Evolutionary conservation across 371 early-diverging fungal genomes (phyloP), one percentile per base, ranked within the genome.

Genomic region (Fennellomyces sp.): DNA sequence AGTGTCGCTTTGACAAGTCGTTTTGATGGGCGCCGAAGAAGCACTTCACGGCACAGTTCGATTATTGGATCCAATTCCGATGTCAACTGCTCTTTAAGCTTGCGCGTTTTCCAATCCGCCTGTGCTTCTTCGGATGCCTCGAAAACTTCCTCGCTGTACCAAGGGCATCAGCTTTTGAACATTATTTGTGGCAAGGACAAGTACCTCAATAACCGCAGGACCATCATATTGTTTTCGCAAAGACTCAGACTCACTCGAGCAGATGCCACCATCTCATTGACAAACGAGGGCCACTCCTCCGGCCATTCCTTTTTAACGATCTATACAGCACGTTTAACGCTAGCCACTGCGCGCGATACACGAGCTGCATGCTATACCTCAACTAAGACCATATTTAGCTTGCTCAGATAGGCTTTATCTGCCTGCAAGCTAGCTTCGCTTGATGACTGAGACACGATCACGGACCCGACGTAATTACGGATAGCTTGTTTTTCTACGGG

Each of bases 231-330:
- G 84, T 99, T 99, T 66, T 93, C 95, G 70, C 98, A 97, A 5
- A 98, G 76, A 0, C 88, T 78, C 19, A 95, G 82, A 63, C 88
- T 92, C 1, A 89, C 87, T 60, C 89, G 86, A 69, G 93, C 91
- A 11, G 94, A 89, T 17, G 68, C 76, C 12, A 99, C 93, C 56
- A 99, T 87, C 66, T 99, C 99, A 4, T 91, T 85, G 58, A 99
- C 94, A 69, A 99, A 97, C 27, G 81, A 85, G 2, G 99, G 97
- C 98, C 98, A 99, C 65, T 94, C 90, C 56, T 92, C 88, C 3
- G 99, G 99, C 99, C 99, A 99, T 64, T 99, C 99, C 67, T 97
- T 95, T 79, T 99, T 99, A 60, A 98, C 77, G 35, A 99, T 94
- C 90, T 94, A 74, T 27, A 66, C 28, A 65, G 52, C 5, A 65